Conservation (phyloP, 805 yeast species). For the Yarrowia keelungensis region DNA sequence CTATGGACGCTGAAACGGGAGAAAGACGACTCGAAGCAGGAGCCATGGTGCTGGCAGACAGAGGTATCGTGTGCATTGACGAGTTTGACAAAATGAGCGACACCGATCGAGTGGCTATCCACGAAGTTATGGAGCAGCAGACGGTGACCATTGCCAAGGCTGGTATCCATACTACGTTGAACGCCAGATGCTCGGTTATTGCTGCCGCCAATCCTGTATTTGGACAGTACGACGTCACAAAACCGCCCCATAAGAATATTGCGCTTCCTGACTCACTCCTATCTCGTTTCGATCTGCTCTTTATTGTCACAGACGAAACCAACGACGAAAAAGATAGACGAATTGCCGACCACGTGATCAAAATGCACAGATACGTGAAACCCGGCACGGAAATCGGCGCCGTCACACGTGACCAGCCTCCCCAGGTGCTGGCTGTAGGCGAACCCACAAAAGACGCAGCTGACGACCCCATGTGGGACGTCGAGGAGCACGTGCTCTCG, state of each 20-base stretch:
- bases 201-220: constrained; percentile 98
- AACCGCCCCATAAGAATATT: constrained; percentile 94
- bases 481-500: constrained; percentile 60
- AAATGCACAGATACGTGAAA: constrained; percentile 89
- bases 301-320: constrained; percentile 95
- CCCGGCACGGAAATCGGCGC: constrained; percentile 91
- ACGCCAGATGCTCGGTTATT: constrained; percentile 94
- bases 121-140: constrained; percentile 99
- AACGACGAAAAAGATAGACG: constrained; percentile 82
- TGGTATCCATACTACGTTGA: constrained; percentile 93
- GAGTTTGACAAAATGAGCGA: constrained; percentile 99
- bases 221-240: constrained; percentile 95
- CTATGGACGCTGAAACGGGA: constrained; percentile 98
- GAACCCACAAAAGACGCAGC: constrained; percentile 59
- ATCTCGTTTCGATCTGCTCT: constrained; percentile 94
- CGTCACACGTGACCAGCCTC: constrained; percentile 81
- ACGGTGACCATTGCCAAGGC: constrained; percentile 97
- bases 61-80: constrained; percentile 98
- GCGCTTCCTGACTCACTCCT: constrained; percentile 95
- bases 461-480: constrained; percentile 55
- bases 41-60: constrained; percentile 94
- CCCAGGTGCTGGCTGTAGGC: constrained; percentile 82
- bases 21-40: constrained; percentile 99
- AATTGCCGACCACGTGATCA: constrained; percentile 91
- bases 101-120: constrained; percentile 94